Conservation (phyloP, 2,329 filamentous ascomycete genomes). For the Hypoxylon sp. region DNA sequence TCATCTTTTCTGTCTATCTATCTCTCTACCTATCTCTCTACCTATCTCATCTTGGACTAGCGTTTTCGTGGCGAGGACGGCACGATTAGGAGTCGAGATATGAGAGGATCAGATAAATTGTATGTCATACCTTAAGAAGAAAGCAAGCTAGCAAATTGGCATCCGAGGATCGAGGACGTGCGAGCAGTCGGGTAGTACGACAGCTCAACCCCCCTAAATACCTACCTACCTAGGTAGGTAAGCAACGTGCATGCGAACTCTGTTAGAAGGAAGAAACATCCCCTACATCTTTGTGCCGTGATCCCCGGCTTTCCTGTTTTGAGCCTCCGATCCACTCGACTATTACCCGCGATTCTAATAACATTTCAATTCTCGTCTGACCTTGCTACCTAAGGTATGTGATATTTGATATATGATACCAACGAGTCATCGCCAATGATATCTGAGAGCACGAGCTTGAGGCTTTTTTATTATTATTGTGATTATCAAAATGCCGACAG, state of each 20-base stretch:
- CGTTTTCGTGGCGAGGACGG: conserved; percentile 6
- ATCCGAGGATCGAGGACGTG: background rate
- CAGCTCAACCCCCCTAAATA: background rate
- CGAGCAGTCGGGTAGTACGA: background rate
- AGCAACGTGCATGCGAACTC: background rate
- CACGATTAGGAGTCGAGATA: conserved; percentile 12
- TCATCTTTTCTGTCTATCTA: conserved; percentile 1
- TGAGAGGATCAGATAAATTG: background rate
- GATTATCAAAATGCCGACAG: conserved; percentile 25
- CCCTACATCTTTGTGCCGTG: conserved; percentile 9
- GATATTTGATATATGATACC: background rate
- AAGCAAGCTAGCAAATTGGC: background rate
- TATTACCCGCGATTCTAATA: background rate
- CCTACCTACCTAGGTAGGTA: too few species aligned
- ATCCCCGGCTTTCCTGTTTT: conserved; percentile 19
- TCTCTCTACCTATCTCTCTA: too few species aligned
- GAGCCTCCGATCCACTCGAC: conserved; percentile 19
- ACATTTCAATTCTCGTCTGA: too few species aligned
- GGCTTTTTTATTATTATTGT: background rate
- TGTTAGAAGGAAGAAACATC: background rate
- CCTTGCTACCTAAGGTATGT: background rate
- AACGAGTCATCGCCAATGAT: background rate
- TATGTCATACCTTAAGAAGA: background rate
- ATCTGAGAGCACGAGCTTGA: background rate
- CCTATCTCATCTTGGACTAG: conserved; percentile 26